Percentiles rank a stretch among this genome's conserved stretches.
phyloP scores from a whole-genome alignment of 805 yeast genomes.

The Diddensiella transvaalensis region DNA sequence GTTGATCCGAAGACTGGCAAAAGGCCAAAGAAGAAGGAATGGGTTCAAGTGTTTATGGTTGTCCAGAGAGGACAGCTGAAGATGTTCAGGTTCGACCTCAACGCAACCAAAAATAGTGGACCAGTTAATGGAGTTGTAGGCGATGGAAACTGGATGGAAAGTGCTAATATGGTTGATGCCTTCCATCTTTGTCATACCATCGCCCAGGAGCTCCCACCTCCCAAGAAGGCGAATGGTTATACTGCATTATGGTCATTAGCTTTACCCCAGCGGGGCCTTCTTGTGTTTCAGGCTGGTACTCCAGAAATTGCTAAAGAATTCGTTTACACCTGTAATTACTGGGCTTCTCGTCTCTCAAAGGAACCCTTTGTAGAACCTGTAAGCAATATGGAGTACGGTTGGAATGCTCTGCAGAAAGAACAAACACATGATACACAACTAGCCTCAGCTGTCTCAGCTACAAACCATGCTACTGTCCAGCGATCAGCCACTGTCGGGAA shows the following conservation, averaged over 20 bases:
- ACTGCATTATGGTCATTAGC: conserved; percentile 52
- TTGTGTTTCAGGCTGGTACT: conserved; percentile 65
- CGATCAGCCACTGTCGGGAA: conserved; percentile 1
- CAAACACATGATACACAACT: neutral
- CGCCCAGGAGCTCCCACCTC: conserved; percentile 38
- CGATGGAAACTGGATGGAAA: conserved; percentile 68
- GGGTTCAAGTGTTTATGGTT: conserved; percentile 58
- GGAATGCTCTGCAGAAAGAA: conserved; percentile 40
- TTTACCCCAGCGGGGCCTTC: conserved; percentile 45
- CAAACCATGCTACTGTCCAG: neutral
- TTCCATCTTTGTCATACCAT: conserved; percentile 47
- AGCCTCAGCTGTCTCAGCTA: neutral
- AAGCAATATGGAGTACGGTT: conserved; percentile 75
- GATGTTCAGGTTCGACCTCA: conserved; percentile 47
- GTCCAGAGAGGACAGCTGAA: conserved; percentile 64
- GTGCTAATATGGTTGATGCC: conserved; percentile 54
- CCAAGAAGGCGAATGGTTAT: conserved; percentile 34
- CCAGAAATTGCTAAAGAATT: conserved; percentile 64
- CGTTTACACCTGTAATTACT: conserved; percentile 77
- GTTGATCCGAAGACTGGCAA: conserved; percentile 28
- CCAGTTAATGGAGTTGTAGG: conserved; percentile 37
- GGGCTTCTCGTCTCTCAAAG: conserved; percentile 84
- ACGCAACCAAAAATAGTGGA: conserved; percentile 13
- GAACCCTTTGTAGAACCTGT: conserved; percentile 71
- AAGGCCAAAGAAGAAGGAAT: conserved; percentile 32